Evolutionary conservation across 345 rosid genomes (phyloP), one percentile per base, ranked within the genome.

Genomic region (Citrus cavaleriei): DNA sequence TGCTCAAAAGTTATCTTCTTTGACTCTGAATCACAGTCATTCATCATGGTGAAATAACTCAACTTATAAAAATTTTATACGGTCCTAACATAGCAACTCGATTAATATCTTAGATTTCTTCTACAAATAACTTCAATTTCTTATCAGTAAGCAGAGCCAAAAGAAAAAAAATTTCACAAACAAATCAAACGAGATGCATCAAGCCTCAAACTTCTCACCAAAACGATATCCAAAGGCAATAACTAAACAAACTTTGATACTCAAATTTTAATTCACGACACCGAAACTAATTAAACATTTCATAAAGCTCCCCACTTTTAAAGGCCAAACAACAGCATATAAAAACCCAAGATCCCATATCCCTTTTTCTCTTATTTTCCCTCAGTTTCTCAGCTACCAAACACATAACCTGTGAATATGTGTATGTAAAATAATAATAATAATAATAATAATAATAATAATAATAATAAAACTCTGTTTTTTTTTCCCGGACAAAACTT

Each of bases 341-440:
- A 58, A 46, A 65, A 77, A 67, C 49, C 24, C 64, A 72, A 70
- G 81, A 83, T 83, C 88, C 71, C 63, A 77, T 42, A 66, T 79
- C 70, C 69, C 74, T 13, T 63, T 79, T n/a, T 69, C 70, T 32
- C 59, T 24, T 54, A 21, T 68, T 68, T 77, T 34, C 54, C 70
- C 60, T 70, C 55, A 40, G 35, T 72, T 80, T 78, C 76, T 66
- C 73, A 49, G 63, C 74, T 70, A 66, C 76, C 68, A 69, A 83
- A 69, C 73, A 54, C 21, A 9, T 46, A 46, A 46, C 51, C 18
- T 3, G 51, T 10, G 4, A 46, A 16, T 46, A 46, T 12, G 51
- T 46, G 14, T 46, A 13, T 13, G 51, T 46, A 12, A 10, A 40
- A 40, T 3, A 30, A 9, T 0, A 40, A 0, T 7, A 46, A 8